phyloP scores from a whole-genome alignment of 805 yeast genomes.

The Metschnikowia proteae region DNA sequence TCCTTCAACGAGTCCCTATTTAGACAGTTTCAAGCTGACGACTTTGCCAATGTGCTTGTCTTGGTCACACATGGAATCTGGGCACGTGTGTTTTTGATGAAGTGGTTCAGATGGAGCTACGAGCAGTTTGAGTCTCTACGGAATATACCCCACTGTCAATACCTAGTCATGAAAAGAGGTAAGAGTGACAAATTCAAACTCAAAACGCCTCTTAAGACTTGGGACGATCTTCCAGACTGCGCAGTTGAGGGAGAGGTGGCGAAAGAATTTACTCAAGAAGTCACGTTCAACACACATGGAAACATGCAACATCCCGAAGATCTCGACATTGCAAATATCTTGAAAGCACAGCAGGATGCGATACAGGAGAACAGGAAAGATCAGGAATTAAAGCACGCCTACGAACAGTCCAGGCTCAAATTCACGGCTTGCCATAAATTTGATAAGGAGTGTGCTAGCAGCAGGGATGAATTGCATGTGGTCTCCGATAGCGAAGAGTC shows the following conservation, averaged over 20 bases:
- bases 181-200: constrained; percentile 50
- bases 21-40: constrained; percentile 66
- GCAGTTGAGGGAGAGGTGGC: constrained; percentile 36
- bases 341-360: constrained; percentile 37
- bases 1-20: constrained; percentile 85
- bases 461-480: constrained; percentile 18
- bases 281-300: constrained; percentile 33
- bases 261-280: constrained; percentile 36
- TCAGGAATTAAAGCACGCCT: constrained; percentile 38
- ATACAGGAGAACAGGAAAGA: constrained; percentile 42
- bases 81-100: constrained; percentile 89
- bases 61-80: constrained; percentile 92
- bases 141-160: constrained; percentile 82
- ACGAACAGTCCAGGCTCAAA: constrained; percentile 18
- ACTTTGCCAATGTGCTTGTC: constrained; percentile 77
- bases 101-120: constrained; percentile 92
- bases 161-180: constrained; percentile 70
- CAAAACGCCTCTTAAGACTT: constrained; percentile 60
- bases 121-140: constrained; percentile 81
- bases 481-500: background rate
- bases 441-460: constrained; percentile 25
- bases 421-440: constrained; percentile 17
- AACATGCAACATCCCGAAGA: constrained; percentile 34
- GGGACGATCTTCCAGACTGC: constrained; percentile 58
- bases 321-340: constrained; percentile 35